Evolutionary conservation across 2,329 filamentous ascomycete species (phyloP).

Genomic region (Paramyrothecium roridum): DNA sequence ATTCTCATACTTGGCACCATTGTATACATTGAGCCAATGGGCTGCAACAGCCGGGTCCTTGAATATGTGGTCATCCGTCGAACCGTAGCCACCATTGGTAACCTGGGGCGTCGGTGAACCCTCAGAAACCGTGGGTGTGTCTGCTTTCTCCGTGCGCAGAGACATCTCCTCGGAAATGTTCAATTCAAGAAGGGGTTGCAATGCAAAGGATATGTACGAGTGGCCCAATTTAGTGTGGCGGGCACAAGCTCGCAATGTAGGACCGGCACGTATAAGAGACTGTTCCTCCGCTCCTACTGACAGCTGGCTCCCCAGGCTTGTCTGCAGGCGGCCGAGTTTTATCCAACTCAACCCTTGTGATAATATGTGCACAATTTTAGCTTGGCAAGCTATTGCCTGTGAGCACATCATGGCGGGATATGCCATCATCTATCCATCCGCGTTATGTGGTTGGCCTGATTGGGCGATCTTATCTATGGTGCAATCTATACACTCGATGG

Average conservation of each 20-base stretch:
- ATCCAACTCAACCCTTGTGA: too few relatives aligned
- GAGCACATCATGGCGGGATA: too few relatives aligned
- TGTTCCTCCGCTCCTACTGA: too few relatives aligned
- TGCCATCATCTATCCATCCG: too few relatives aligned
- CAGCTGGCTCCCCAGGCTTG: too few relatives aligned
- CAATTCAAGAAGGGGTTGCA: background rate
- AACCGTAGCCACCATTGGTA: conserved; percentile 1
- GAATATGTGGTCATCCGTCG: conserved; percentile 38
- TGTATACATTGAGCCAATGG: conserved; percentile 52
- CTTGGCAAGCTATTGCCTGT: too few relatives aligned
- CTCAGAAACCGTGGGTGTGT: background rate
- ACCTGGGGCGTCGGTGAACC: background rate
- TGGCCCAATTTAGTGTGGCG: too few relatives aligned
- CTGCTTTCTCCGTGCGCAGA: background rate
- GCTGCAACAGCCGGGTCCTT: conserved; percentile 47
- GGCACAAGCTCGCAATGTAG: too few relatives aligned
- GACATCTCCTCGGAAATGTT: background rate
- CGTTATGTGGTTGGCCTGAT: background rate
- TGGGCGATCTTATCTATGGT: background rate
- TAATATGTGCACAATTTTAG: too few relatives aligned
- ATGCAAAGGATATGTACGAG: too few relatives aligned
- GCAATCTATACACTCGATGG: background rate
- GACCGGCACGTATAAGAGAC: too few relatives aligned
- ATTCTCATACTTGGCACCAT: conserved; percentile 57
- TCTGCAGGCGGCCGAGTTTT: too few relatives aligned